Evolutionary conservation across 1,284 basidiomycete genomes (phyloP), one percentile per base, ranked within the genome.

Genomic region (Ceratobasidium sp.): DNA sequence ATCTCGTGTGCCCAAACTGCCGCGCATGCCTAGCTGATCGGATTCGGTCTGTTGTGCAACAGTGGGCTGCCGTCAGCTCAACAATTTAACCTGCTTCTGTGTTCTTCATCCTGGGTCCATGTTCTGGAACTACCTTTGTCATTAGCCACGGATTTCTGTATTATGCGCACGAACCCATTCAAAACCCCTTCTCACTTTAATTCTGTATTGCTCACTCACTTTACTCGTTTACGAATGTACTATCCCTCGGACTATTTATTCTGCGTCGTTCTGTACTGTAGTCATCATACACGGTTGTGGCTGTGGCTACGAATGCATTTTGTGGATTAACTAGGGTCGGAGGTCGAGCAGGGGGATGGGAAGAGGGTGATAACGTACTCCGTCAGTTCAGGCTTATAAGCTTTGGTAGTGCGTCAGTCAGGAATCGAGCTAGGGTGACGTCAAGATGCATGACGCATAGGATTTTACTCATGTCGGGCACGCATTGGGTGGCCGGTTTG

Each of bases 11-110:
- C 39, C 20, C 23, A 13, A 51, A 53, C 26, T 80, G 79, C 71
- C 78, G 69, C 9, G 73, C 69, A 23, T 44, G 46, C 33, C 72
- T 80, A 23, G 61, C 69, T 23, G 75, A 60, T 55, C 56, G 61
- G 61, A 76, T 80, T 23, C 63, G 44, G 13, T 51, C 71, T 15
- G 61, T 80, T n/a, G 75, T 80, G 20, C 67, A 79, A 28, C 55
- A 71, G 46, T 80, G 79, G 79, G 63, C 78, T 7, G 49, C 58
- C 18, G 79, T 80, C 28, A 69, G 75, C 72, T 40, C 49, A 28
- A 80, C 79, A 7, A 80, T 80, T 68, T 80, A 58, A 80, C 67
- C 23, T 2, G 10, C 28, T 66, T 42, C 44, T 60, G 13, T 39
- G 5, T 64, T 49, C 71, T 40, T 55, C 46, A 39, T 51, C 51